Conservation (phyloP, 163 green algal genomes). For the Chlorella variabilis region DNA sequence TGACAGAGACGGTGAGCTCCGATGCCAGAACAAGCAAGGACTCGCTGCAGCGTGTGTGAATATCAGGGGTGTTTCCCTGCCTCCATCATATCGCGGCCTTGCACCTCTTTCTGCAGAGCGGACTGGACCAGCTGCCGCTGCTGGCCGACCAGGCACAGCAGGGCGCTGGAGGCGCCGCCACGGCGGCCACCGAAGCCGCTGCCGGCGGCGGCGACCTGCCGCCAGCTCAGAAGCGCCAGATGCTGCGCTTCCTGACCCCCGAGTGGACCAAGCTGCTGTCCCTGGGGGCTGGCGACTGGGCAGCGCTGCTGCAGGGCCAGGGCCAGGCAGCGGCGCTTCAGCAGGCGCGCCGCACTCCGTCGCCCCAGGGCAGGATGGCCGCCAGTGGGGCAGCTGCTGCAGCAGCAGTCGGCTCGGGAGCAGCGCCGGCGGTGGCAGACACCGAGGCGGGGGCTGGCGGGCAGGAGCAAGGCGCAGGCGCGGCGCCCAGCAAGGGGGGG, state of each 20-base stretch:
- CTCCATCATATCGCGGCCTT: too few relatives aligned
- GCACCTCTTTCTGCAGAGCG: too few relatives aligned
- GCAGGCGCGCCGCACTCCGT: too few relatives aligned
- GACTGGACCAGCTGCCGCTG: constrained; percentile 4
- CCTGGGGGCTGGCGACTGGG: not conserved
- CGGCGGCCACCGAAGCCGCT: not conserved
- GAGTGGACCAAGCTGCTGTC: constrained; percentile 20
- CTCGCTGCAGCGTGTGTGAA: not conserved
- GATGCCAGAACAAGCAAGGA: too few relatives aligned
- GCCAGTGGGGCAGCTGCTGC: not conserved
- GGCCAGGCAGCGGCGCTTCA: too few relatives aligned
- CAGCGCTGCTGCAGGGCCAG: not conserved
- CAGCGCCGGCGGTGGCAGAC: constrained; percentile 1
- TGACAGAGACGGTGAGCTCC: not conserved
- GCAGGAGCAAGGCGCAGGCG: too few relatives aligned
- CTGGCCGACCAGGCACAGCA: not conserved
- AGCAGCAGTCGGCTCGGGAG: not conserved
- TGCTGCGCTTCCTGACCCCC: not conserved
- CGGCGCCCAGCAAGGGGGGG: not conserved
- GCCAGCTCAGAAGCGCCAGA: too few relatives aligned
- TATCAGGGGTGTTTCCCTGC: not conserved
- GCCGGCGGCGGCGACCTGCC: not conserved
- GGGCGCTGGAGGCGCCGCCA: too few relatives aligned
- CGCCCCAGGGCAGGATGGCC: too few relatives aligned
- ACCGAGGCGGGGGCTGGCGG: too few relatives aligned